Evolutionary conservation across 805 yeast species (phyloP).

Genomic region (Kregervanrija pseudodelftensis): DNA sequence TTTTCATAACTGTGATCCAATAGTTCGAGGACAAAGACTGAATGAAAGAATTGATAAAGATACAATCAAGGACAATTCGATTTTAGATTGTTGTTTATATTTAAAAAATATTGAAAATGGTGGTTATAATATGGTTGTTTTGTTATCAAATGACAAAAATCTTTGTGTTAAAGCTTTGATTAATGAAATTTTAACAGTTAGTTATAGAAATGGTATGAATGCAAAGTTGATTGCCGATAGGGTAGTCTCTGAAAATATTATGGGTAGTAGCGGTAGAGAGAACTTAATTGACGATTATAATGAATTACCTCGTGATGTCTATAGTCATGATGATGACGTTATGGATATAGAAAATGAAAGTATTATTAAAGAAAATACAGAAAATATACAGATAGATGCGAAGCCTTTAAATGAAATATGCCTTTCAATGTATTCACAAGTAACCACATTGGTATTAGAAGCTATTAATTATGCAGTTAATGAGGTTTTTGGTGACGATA

Average conservation of each 20-base stretch:
- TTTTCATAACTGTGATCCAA: slow-evolving; percentile 43
- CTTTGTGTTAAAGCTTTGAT: slow-evolving; percentile 71
- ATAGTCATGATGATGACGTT: slow-evolving; percentile 7
- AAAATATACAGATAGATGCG: neutral
- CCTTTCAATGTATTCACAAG: slow-evolving; percentile 28
- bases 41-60: slow-evolving; percentile 42
- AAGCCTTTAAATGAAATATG: slow-evolving; percentile 15
- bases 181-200: slow-evolving; percentile 59
- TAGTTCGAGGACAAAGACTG: slow-evolving; percentile 58
- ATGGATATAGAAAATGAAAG: slow-evolving; percentile 11
- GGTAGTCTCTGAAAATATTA: slow-evolving; percentile 28
- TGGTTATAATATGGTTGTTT: slow-evolving; percentile 38
- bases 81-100: slow-evolving; percentile 76
- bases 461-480: slow-evolving; percentile 46
- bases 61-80: slow-evolving; percentile 66
- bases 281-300: slow-evolving; percentile 8
- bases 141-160: slow-evolving; percentile 79
- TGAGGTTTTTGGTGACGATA: slow-evolving; percentile 51
- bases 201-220: slow-evolving; percentile 38
- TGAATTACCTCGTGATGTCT: neutral
- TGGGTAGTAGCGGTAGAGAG: neutral
- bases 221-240: slow-evolving; percentile 36
- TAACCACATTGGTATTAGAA: slow-evolving; percentile 33
- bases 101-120: slow-evolving; percentile 33
- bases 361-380: neutral